phyloP scores from a whole-genome alignment of 2,329 filamentous ascomycete genomes.

The Trichoderma semiorbis region DNA sequence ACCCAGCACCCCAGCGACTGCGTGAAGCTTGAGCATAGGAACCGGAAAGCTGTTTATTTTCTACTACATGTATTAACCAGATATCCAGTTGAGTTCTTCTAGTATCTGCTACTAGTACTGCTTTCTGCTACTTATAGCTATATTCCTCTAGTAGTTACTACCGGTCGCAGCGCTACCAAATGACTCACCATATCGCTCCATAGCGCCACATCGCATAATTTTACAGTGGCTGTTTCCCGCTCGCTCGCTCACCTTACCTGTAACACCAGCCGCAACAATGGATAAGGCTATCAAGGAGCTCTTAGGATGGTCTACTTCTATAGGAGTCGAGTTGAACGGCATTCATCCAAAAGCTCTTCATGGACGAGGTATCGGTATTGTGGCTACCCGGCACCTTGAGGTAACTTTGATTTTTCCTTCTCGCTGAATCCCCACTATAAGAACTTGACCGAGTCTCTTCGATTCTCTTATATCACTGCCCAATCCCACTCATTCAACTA shows the following conservation, averaged over 20 bases:
- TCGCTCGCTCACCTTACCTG: neutral
- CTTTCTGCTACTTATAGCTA: neutral
- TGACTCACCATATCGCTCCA: slow-evolving; percentile 4
- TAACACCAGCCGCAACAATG: slow-evolving; percentile 14
- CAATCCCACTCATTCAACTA: neutral
- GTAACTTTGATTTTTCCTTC: slow-evolving; percentile 39
- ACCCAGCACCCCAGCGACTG: neutral
- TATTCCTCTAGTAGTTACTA: neutral
- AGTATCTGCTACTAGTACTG: neutral
- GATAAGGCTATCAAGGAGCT: slow-evolving; percentile 46
- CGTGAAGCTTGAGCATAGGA: neutral
- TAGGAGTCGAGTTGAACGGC: slow-evolving; percentile 65
- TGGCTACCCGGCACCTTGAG: slow-evolving; percentile 64
- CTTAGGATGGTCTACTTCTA: slow-evolving; percentile 61
- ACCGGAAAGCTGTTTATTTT: neutral
- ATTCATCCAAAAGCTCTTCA: slow-evolving; percentile 65
- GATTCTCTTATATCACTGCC: neutral
- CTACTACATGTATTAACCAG: neutral
- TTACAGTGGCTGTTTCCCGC: neutral
- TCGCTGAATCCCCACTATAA: neutral
- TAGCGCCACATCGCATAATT: slow-evolving; percentile 9
- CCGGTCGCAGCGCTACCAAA: neutral
- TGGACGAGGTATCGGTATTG: slow-evolving; percentile 73
- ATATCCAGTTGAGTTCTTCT: neutral
- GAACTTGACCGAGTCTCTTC: neutral